Base-by-base conservation (phyloP, 768 basidiomycete species). In the Pleurotus cornucopiae region DNA sequence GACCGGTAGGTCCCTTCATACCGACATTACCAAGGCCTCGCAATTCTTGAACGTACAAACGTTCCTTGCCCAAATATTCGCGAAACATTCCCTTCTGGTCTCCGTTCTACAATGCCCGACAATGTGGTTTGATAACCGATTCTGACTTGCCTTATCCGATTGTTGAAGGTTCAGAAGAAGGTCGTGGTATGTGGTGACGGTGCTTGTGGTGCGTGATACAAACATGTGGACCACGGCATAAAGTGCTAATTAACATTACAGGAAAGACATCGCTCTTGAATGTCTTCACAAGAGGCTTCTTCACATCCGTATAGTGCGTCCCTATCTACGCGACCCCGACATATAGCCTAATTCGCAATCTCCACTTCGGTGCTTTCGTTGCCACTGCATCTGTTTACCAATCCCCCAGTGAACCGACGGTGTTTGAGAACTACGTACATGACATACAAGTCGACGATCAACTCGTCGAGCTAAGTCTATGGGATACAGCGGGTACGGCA, bases 371-470 rank as follows among this genome's bases (percentile, higher is more conserved):
- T 44, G 41, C 14, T 0, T 5, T 16, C 40, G 2, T 44, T 44
- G n/a, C 41, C 41, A 13, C 12, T 21, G 1, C 23, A 5, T 25
- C 23, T 25, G 23, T 25, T 25, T 25, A 25, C 5, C 23, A 25
- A 25, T 25, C n/a, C n/a, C 3, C 7, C 41, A 44, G 91, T 63
- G 90, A 94, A 74, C 92, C 89, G 5, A 94, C 92, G 21, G 95
- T 98, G 3, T 98, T 98, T 62, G 96, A 98, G 71, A 98, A 98
- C 73, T 94, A 96, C 64, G 94, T 96, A 9, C 91, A 95, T 67
- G 91, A 94, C 61, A 76, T 95, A 54, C 79, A 79, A 61, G 84
- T 96, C 23, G 94, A 98, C 61, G 93, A 92, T 34, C 88, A 92
- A 63, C 69, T 82, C 26, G 88, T 98, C 12, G 95, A 98, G 66